phyloP scores from a whole-genome alignment of 2,329 filamentous ascomycete genomes.

The Sporothrix luriei region DNA sequence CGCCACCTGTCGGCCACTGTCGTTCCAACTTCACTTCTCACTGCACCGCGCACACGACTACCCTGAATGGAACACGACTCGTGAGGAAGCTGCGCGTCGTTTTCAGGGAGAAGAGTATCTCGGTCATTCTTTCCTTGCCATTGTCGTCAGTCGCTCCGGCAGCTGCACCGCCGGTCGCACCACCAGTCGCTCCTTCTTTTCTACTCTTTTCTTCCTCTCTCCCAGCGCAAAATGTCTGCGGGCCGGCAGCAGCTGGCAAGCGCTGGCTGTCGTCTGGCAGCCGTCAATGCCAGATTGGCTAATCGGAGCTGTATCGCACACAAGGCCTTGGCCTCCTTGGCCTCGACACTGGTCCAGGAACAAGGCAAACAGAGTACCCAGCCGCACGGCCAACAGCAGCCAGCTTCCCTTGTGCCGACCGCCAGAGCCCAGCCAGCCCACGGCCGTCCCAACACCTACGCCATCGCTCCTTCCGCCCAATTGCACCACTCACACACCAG shows the following conservation, averaged over 20 bases:
- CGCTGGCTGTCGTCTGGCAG: slow-evolving; percentile 9
- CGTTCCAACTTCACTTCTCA: background rate
- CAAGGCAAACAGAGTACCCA: too few species aligned
- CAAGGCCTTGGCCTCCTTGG: background rate
- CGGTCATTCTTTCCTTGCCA: background rate
- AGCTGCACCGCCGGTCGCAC: background rate
- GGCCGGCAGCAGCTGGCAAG: slow-evolving; percentile 25
- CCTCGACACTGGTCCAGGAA: too few species aligned
- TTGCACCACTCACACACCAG: background rate
- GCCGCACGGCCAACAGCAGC: too few species aligned
- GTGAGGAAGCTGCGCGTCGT: background rate
- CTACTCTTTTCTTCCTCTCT: background rate
- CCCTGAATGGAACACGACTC: background rate
- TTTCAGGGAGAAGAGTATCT: background rate
- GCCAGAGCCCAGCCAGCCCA: slow-evolving; percentile 4
- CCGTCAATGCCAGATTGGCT: background rate
- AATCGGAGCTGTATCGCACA: slow-evolving; percentile 14
- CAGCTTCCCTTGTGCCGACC: too few species aligned
- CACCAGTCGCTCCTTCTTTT: slow-evolving; percentile 8
- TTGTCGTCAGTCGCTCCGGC: too few species aligned
- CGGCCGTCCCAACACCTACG: background rate
- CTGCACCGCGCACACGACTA: background rate
- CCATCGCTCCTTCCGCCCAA: background rate
- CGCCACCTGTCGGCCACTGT: background rate
- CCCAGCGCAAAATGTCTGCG: background rate